These are phyloP conservation scores for Sporothrix humicola DNA, from an alignment of 2,329 filamentous ascomycete genomes.

Conservation along the genomic window DNA sequence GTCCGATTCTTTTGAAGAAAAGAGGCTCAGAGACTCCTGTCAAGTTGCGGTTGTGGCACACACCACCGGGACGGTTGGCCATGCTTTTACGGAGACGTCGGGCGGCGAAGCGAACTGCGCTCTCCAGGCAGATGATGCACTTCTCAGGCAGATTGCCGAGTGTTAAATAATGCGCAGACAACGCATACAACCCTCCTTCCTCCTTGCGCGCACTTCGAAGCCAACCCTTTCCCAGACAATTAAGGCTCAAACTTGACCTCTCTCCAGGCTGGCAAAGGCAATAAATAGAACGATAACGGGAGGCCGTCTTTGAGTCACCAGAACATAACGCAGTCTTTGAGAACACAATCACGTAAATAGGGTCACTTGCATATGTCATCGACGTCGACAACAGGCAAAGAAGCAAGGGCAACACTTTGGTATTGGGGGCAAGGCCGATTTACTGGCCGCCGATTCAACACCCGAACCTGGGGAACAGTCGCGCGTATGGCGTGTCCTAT, in stretches of 20 bases:
- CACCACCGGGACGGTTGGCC: too few species aligned
- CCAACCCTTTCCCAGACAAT: neutral
- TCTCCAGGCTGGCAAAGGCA: too few species aligned
- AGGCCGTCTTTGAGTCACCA: too few species aligned
- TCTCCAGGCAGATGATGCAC: neutral
- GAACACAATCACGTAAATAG: neutral
- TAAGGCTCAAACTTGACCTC: neutral
- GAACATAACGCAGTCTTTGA: too few species aligned
- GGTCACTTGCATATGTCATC: neutral
- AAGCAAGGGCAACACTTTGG: constrained; percentile 29
- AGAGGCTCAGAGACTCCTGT: neutral
- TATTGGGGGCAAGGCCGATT: constrained; percentile 15
- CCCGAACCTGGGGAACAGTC: neutral
- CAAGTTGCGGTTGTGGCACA: too few species aligned
- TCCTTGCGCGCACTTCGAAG: too few species aligned
- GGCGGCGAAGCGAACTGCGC: neutral
- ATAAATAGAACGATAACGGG: too few species aligned
- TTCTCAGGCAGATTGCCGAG: neutral
- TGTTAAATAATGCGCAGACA: neutral
- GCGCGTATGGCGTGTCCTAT: constrained; percentile 17
- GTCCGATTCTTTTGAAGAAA: neutral
- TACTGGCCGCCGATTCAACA: constrained; percentile 8
- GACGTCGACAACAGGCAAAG: neutral
- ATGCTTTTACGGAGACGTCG: neutral
- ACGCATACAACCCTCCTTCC: neutral